phyloP scores from a whole-genome alignment of 495 filamentous ascomycete species.

The Tuber microsphaerosporum region DNA sequence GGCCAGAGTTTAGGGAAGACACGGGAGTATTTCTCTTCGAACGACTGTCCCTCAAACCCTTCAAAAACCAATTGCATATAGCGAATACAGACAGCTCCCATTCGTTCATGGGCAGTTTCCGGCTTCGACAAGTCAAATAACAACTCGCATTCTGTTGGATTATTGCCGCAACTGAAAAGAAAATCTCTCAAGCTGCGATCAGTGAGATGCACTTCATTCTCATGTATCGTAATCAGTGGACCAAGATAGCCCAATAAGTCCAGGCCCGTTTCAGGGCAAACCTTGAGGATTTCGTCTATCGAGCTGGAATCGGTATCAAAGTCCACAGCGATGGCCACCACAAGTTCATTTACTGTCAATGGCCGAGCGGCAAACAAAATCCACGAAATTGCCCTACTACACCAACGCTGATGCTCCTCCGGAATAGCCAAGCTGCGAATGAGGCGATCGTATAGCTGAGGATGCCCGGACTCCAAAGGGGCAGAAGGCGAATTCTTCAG shows the following conservation, averaged over 20 bases:
- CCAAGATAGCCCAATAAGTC: background rate
- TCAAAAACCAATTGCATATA: constrained; percentile 4
- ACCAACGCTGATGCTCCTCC: background rate
- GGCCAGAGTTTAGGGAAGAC: background rate
- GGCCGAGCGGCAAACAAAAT: constrained; percentile 6
- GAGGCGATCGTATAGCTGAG: background rate
- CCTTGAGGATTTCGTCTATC: background rate
- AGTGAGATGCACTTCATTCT: background rate
- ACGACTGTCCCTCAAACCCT: background rate
- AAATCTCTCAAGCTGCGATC: background rate
- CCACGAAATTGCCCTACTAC: constrained; percentile 8
- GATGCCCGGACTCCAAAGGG: background rate
- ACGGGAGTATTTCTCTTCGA: background rate
- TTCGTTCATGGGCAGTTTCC: background rate
- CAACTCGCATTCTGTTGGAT: background rate
- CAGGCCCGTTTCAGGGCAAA: background rate
- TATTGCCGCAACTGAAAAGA: background rate
- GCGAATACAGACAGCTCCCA: background rate
- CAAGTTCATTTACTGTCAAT: constrained; percentile 7
- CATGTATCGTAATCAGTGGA: background rate
- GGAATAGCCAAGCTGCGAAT: background rate
- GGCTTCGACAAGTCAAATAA: background rate
- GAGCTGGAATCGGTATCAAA: background rate
- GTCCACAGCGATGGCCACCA: constrained; percentile 6
- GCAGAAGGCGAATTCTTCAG: background rate